These are phyloP conservation scores for Ogataea salicorniae DNA, from an alignment of 805 yeast genomes.

Conservation along the genomic window DNA sequence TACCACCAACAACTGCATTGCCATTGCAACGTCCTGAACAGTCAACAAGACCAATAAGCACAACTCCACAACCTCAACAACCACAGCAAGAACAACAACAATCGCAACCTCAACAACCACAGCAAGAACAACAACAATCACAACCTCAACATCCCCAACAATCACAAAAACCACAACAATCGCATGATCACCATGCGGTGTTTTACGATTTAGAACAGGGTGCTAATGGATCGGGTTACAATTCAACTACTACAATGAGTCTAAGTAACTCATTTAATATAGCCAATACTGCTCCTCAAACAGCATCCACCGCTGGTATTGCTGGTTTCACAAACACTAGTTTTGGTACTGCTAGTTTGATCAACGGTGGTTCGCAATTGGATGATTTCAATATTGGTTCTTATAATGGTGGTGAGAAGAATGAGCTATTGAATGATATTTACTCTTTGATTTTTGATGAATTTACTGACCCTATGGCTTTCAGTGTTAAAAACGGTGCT, in stretches of 20 bases:
- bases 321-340: background rate
- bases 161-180: too few relatives aligned
- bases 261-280: background rate
- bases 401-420: constrained; percentile 12
- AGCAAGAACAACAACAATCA: too few relatives aligned
- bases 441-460: constrained; percentile 44
- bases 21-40: background rate
- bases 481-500: constrained; percentile 15
- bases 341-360: background rate
- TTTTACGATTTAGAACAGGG: constrained; percentile 10
- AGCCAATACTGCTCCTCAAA: background rate
- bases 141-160: too few relatives aligned
- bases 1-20: constrained; percentile 1
- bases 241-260: constrained; percentile 2
- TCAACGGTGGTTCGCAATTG: background rate
- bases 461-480: constrained; percentile 33
- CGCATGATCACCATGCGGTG: background rate
- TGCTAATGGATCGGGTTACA: background rate
- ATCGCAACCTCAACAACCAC: background rate
- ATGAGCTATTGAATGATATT: constrained; percentile 36
- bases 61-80: background rate
- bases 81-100: background rate
- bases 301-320: background rate
- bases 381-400: background rate
- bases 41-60: background rate